A percentile compares a stretch with the other conserved stretches of the same genome.
phyloP scores from a whole-genome alignment of 768 basidiomycete genomes.

The Rickenella mellea region DNA sequence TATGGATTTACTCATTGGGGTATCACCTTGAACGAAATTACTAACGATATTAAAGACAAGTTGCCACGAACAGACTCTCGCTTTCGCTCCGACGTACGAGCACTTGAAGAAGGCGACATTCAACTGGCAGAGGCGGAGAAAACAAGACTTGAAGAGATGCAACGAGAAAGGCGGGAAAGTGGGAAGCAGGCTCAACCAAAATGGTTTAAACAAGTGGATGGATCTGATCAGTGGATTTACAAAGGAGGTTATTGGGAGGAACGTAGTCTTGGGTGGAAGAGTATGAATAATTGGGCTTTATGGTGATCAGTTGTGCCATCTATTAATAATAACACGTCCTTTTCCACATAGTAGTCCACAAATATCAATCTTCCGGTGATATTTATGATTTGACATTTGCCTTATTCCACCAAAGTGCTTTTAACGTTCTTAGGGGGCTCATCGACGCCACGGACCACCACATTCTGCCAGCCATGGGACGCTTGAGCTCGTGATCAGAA shows the following conservation, averaged over 20 bases:
- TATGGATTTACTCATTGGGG: conserved; percentile 81
- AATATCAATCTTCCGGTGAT: no score
- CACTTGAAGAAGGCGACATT: conserved; percentile 68
- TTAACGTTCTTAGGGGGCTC: no score
- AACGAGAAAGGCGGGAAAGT: conserved; percentile 58
- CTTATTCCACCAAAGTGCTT: no score
- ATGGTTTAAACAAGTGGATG: conserved; percentile 63
- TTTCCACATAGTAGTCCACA: no score
- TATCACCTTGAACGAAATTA: conserved; percentile 75
- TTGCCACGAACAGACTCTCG: conserved; percentile 80
- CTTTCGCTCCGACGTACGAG: conserved; percentile 71
- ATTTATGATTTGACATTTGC: no score
- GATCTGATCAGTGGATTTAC: conserved; percentile 61
- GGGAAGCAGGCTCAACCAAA: conserved; percentile 52
- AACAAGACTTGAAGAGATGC: conserved; percentile 59
- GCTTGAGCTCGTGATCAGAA: no score
- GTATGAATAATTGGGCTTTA: conserved; percentile 34
- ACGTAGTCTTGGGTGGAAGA: conserved; percentile 55
- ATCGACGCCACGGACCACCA: no score
- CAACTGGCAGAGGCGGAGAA: conserved; percentile 70
- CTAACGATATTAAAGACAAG: conserved; percentile 48
- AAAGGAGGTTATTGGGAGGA: conserved; percentile 80
- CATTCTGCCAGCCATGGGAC: no score
- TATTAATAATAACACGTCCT: not conserved
- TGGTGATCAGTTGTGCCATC: conserved; percentile 40